phyloP scores from a whole-genome alignment of 345 rosid genomes.

The Eutrema japonicum region DNA sequence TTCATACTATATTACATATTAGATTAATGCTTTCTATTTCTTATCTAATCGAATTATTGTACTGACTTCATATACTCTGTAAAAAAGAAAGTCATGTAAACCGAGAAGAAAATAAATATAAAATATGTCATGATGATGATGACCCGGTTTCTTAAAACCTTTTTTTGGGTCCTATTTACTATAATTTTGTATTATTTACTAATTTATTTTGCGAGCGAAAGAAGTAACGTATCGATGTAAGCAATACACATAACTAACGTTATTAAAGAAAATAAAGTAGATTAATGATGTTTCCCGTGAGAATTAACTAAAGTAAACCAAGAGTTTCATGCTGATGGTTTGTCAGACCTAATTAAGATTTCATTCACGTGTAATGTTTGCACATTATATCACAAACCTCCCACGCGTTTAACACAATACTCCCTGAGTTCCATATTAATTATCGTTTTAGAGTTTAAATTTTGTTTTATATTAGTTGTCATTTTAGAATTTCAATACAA shows the following conservation, averaged over 20 bases:
- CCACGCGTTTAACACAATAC: slow-evolving; percentile 13
- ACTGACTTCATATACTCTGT: background rate
- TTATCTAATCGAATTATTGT: background rate
- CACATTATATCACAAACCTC: slow-evolving; percentile 28
- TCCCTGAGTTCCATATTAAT: too few relatives aligned
- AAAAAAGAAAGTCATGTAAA: background rate
- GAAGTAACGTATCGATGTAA: slow-evolving; percentile 33
- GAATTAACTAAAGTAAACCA: slow-evolving; percentile 38
- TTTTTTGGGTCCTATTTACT: background rate
- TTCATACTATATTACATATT: too few relatives aligned
- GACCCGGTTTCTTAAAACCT: slow-evolving; percentile 19
- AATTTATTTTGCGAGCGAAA: slow-evolving; percentile 30
- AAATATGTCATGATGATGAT: slow-evolving; percentile 8
- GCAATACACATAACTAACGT: slow-evolving; percentile 29
- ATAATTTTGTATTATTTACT: too few relatives aligned
- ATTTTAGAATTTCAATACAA: too few relatives aligned
- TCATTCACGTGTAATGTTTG: slow-evolving; percentile 34
- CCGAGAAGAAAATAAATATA: background rate
- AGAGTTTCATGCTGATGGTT: slow-evolving; percentile 34
- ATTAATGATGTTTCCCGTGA: slow-evolving; percentile 33
- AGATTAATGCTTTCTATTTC: too few relatives aligned
- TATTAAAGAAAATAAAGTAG: slow-evolving; percentile 29
- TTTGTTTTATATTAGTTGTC: too few relatives aligned
- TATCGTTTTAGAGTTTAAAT: too few relatives aligned
- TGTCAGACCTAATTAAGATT: slow-evolving; percentile 38